Percentiles rank a stretch among this genome's conserved stretches.
Evolutionary conservation across 1,284 basidiomycete species (phyloP).

Genomic region (Apiotrichum porosum): DNA sequence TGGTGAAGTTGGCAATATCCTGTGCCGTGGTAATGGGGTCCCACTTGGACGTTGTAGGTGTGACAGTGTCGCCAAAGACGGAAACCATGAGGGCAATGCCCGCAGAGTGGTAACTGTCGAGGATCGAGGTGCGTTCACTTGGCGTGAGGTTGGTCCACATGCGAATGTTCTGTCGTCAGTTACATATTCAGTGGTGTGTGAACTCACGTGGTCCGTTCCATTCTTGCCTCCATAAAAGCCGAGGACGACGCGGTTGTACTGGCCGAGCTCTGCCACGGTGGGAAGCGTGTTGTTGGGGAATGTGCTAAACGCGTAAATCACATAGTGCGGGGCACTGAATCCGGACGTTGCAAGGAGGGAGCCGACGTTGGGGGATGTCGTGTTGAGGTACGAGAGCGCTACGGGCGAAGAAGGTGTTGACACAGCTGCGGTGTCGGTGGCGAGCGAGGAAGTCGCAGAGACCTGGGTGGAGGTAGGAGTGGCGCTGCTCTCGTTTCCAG

Average conservation of each 20-base stretch:
- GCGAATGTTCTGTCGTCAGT: neutral
- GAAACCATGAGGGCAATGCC: constrained; percentile 43
- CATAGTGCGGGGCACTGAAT: neutral
- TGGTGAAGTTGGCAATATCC: constrained; percentile 42
- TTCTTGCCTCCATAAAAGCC: constrained; percentile 39
- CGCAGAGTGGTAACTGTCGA: constrained; percentile 47
- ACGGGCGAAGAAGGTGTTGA: too few relatives aligned
- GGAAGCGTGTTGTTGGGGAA: neutral
- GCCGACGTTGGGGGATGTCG: too few relatives aligned
- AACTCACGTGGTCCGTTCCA: constrained; percentile 38
- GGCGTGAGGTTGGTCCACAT: constrained; percentile 37
- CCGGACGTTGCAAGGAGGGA: too few relatives aligned
- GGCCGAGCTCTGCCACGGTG: neutral
- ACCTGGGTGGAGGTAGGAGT: too few relatives aligned
- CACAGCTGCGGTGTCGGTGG: too few relatives aligned
- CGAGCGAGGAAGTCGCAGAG: too few relatives aligned
- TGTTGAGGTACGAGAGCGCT: too few relatives aligned
- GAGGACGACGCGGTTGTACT: constrained; percentile 50
- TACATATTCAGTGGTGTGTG: constrained; percentile 33
- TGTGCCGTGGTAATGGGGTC: constrained; percentile 3
- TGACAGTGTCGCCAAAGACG: constrained; percentile 12
- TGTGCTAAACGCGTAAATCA: neutral
- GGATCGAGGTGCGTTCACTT: constrained; percentile 31
- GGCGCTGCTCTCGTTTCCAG: too few relatives aligned
- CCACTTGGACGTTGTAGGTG: constrained; percentile 10